Evolutionary conservation across 257 asterid genomes (phyloP).

Genomic region (Jacaranda mimosifolia): DNA sequence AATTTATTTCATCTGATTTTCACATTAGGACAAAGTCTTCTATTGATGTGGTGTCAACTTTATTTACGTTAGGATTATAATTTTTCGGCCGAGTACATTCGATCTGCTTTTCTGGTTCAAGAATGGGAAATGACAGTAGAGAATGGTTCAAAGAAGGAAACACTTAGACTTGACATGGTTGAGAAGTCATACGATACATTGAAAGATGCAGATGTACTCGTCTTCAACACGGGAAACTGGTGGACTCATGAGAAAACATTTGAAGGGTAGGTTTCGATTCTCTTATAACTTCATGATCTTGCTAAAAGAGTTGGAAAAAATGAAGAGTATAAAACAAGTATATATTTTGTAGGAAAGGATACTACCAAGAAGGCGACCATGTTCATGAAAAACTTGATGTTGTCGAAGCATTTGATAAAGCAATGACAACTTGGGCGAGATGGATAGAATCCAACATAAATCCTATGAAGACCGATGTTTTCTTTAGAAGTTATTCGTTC

Average conservation of each 20-base stretch:
- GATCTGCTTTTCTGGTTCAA: constrained; percentile 77
- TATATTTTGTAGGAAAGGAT: constrained; percentile 66
- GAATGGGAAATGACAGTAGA: constrained; percentile 62
- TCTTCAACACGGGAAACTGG: constrained; percentile 89
- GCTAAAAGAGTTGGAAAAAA: background rate
- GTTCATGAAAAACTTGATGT: constrained; percentile 64
- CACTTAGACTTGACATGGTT: constrained; percentile 71
- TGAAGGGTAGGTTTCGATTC: constrained; percentile 51
- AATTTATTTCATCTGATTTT: background rate
- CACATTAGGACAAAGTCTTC: background rate
- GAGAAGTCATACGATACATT: constrained; percentile 54
- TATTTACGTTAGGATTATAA: constrained; percentile 56
- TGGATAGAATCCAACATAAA: constrained; percentile 71
- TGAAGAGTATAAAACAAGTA: background rate
- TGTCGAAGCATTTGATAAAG: constrained; percentile 69
- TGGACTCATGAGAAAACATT: constrained; percentile 89
- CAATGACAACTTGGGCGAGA: constrained; percentile 74
- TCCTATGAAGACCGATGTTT: constrained; percentile 59
- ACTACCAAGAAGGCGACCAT: constrained; percentile 79
- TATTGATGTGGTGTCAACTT: constrained; percentile 9
- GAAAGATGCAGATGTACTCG: constrained; percentile 66
- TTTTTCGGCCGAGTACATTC: constrained; percentile 66
- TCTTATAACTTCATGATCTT: background rate
- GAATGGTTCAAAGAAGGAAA: constrained; percentile 65
- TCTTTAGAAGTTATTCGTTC: constrained; percentile 76